Evolutionary conservation across 2,329 filamentous ascomycete genomes (phyloP).

Genomic region (Fusarium irregulare): DNA sequence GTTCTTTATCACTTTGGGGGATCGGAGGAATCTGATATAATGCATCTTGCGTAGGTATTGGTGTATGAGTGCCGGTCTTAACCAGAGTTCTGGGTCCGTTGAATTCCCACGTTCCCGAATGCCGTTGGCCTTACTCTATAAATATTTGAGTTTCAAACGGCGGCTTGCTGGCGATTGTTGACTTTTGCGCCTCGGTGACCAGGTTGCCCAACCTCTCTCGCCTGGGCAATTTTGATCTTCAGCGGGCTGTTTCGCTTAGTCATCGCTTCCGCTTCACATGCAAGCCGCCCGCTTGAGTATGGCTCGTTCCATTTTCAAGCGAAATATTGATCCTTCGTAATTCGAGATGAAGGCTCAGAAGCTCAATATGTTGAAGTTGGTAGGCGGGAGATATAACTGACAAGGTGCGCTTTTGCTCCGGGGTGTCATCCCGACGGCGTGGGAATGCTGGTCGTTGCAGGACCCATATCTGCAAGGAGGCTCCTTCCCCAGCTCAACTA

Average conservation of each 20-base stretch:
- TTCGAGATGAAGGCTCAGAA: background rate
- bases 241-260: slow-evolving; percentile 22
- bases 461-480: background rate
- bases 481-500: background rate
- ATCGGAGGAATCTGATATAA: slow-evolving; percentile 66
- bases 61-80: background rate
- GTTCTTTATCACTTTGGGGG: slow-evolving; percentile 53
- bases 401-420: background rate
- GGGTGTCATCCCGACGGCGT: background rate
- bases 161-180: background rate
- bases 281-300: background rate
- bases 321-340: background rate
- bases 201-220: slow-evolving; percentile 17
- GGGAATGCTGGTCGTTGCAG: background rate
- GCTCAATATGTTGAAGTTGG: background rate
- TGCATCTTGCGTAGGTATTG: slow-evolving; percentile 57
- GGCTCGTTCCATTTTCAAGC: background rate
- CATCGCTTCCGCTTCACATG: slow-evolving; percentile 25
- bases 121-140: background rate
- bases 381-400: background rate
- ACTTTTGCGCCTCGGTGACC: slow-evolving; percentile 5
- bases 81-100: background rate
- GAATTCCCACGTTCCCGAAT: background rate
- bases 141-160: background rate
- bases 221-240: slow-evolving; percentile 26